These are phyloP conservation scores for Apiospora phragmitis DNA, from an alignment of 2,329 filamentous ascomycete genomes.

Conservation along the genomic window DNA sequence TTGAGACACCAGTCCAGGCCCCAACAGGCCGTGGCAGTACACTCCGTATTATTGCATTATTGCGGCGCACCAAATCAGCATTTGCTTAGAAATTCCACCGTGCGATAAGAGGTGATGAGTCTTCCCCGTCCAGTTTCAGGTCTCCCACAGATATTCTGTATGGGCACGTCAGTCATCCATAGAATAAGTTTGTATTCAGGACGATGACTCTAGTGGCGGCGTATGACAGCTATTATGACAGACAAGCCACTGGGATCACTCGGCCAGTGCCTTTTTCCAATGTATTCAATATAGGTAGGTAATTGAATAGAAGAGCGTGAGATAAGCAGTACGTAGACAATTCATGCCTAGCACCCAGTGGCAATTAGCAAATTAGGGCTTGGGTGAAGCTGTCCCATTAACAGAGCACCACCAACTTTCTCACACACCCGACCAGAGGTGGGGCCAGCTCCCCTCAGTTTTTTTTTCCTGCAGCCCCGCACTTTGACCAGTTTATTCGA, in stretches of 20 bases:
- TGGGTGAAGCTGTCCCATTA: neutral
- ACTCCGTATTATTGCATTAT: neutral
- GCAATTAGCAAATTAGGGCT: slow-evolving; percentile 6
- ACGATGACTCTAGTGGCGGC: slow-evolving; percentile 1
- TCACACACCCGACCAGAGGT: neutral
- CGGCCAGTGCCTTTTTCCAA: neutral
- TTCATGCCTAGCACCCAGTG: neutral
- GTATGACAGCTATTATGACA: neutral
- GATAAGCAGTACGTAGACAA: neutral
- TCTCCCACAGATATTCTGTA: slow-evolving; percentile 5
- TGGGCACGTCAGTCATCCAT: neutral
- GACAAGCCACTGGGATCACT: neutral
- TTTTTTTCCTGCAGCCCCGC: slow-evolving; percentile 6
- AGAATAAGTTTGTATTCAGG: neutral
- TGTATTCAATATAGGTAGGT: neutral
- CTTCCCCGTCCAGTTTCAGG: neutral
- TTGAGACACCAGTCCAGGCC: slow-evolving; percentile 5
- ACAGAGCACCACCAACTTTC: slow-evolving; percentile 1
- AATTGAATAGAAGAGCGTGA: neutral
- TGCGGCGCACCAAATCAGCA: neutral
- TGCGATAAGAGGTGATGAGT: neutral
- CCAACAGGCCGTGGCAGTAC: neutral
- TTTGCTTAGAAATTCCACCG: slow-evolving; percentile 5
- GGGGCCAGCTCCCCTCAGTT: slow-evolving; percentile 5
- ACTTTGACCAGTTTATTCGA: slow-evolving; percentile 2